These are phyloP conservation scores for Pseudogymnoascus pannorum DNA, from an alignment of 2,329 filamentous ascomycete species.

Conservation along the genomic window DNA sequence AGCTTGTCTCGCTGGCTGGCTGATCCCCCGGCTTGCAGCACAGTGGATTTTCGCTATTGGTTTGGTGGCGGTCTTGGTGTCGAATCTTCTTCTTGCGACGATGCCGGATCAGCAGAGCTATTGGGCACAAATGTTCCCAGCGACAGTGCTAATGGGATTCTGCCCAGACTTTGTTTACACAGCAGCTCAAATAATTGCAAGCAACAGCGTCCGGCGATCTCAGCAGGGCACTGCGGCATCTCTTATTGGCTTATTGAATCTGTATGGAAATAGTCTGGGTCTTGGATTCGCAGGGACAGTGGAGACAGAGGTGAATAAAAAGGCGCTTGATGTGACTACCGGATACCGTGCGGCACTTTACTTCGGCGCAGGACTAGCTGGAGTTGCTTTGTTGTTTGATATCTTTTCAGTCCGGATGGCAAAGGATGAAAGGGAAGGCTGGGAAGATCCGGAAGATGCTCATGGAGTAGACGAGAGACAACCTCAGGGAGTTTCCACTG, in stretches of 20 bases:
- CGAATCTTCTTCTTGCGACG: conserved; percentile 20
- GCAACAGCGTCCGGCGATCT: conserved; percentile 40
- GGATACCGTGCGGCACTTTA: too few relatives aligned
- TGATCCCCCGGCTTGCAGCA: too few relatives aligned
- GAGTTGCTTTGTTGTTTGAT: too few relatives aligned
- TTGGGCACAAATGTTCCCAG: background rate
- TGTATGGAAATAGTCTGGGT: conserved; percentile 37
- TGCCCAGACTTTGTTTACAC: conserved; percentile 45
- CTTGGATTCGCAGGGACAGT: conserved; percentile 39
- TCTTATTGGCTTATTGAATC: conserved; percentile 39
- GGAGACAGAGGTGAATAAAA: too few relatives aligned
- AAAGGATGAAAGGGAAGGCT: too few relatives aligned
- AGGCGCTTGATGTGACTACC: too few relatives aligned
- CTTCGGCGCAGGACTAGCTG: too few relatives aligned
- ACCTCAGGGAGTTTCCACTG: too few relatives aligned
- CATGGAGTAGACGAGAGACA: too few relatives aligned
- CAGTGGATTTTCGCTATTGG: background rate
- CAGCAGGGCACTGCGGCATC: conserved; percentile 45
- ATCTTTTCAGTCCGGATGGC: too few relatives aligned
- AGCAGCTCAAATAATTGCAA: conserved; percentile 46
- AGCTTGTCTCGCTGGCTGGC: too few relatives aligned
- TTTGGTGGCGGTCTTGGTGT: background rate
- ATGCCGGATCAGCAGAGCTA: conserved; percentile 17
- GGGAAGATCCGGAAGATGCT: too few relatives aligned
- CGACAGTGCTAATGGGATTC: conserved; percentile 24